These are phyloP conservation scores for Aspergillus clavatus DNA, from an alignment of 2,329 filamentous ascomycete species.

Conservation along the genomic window DNA sequence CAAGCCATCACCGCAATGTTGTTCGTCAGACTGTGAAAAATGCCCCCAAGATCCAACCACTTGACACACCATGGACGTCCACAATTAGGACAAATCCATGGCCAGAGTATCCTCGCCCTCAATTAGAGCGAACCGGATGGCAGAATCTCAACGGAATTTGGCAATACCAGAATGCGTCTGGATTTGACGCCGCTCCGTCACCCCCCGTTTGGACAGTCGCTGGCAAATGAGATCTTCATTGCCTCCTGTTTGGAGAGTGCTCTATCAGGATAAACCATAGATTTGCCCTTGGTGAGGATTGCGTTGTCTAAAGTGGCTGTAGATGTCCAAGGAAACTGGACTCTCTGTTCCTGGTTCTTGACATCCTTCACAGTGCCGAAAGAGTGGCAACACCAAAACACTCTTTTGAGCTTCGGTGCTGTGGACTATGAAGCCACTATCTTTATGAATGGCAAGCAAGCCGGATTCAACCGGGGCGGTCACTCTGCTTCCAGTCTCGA, in stretches of 20 bases:
- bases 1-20: not conserved
- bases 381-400: slow-evolving; percentile 38
- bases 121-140: slow-evolving; percentile 45
- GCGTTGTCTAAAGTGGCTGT: slow-evolving; percentile 1
- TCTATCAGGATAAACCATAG: too few species aligned
- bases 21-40: slow-evolving; percentile 25
- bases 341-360: slow-evolving; percentile 45
- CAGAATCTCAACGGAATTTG: slow-evolving; percentile 48
- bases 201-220: slow-evolving; percentile 43
- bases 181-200: slow-evolving; percentile 34
- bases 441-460: slow-evolving; percentile 53
- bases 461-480: slow-evolving; percentile 54
- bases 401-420: slow-evolving; percentile 48
- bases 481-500: slow-evolving; percentile 60
- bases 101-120: slow-evolving; percentile 48
- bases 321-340: slow-evolving; percentile 35
- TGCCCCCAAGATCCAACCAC: slow-evolving; percentile 37
- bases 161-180: slow-evolving; percentile 41
- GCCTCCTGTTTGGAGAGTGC: slow-evolving; percentile 54
- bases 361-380: slow-evolving; percentile 47
- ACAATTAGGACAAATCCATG: slow-evolving; percentile 46
- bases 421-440: slow-evolving; percentile 52
- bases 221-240: slow-evolving; percentile 45
- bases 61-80: slow-evolving; percentile 44
- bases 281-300: too few species aligned